phyloP scores from a whole-genome alignment of 2,329 filamentous ascomycete species.

The Sarocladium brachiariae region DNA sequence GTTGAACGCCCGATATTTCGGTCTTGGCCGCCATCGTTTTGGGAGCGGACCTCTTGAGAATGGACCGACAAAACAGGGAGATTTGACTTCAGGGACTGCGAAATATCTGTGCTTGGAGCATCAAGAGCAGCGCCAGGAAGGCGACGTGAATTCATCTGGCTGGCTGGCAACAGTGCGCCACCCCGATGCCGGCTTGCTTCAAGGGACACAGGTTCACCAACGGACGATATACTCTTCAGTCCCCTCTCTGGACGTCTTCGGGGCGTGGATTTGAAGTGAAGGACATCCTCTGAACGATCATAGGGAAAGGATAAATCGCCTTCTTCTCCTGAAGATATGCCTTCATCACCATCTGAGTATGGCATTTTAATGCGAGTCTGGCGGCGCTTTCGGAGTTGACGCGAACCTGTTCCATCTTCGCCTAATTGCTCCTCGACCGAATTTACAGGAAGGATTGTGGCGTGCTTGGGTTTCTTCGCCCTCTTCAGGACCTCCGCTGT shows the following conservation, averaged over 20 bases:
- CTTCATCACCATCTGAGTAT: not conserved
- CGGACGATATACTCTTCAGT: not conserved
- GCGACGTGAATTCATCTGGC: not conserved
- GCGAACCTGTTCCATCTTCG: not conserved
- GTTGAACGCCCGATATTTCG: not conserved
- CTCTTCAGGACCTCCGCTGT: not conserved
- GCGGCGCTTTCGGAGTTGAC: conserved; percentile 1
- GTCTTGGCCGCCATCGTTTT: not conserved
- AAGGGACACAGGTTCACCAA: not conserved
- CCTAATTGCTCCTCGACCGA: not conserved
- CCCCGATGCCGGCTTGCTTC: not conserved
- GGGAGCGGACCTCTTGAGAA: not conserved
- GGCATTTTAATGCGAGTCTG: not conserved
- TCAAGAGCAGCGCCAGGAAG: not conserved
- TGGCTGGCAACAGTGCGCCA: not conserved
- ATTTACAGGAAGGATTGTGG: not conserved
- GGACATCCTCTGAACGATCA: not conserved
- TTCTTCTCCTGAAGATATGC: not conserved
- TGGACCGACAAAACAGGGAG: not conserved
- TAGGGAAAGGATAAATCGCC: not conserved
- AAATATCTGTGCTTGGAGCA: not conserved
- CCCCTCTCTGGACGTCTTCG: conserved; percentile 3
- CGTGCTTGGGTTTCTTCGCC: conserved; percentile 3
- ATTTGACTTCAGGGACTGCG: not conserved
- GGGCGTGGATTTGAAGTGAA: not conserved